Evolutionary conservation across 164 flowering plant genomes (phyloP).

Genomic region (Hamamelis virginiana): DNA sequence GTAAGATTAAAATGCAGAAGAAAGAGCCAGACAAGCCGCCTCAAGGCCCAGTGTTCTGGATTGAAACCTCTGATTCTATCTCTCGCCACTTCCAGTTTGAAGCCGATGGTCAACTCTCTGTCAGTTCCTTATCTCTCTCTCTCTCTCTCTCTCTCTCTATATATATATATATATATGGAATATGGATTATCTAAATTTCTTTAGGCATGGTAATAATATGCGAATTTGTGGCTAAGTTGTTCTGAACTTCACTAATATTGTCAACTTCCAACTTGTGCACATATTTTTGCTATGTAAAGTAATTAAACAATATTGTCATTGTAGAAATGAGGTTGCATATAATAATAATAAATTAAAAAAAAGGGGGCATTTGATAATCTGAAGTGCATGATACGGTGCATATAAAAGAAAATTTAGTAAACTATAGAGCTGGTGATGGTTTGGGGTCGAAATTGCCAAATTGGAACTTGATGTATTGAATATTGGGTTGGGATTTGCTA

Average conservation of each 20-base stretch:
- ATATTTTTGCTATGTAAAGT: too few relatives aligned
- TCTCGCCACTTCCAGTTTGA: slow-evolving; percentile 58
- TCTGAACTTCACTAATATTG: too few relatives aligned
- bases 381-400: not conserved
- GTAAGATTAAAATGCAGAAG: slow-evolving; percentile 43
- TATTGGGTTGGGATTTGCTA: not conserved
- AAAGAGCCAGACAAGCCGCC: slow-evolving; percentile 39
- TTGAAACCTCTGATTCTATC: slow-evolving; percentile 60
- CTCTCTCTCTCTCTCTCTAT: too few relatives aligned
- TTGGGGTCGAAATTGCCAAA: not conserved
- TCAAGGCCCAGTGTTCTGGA: slow-evolving; percentile 56
- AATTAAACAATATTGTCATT: too few relatives aligned
- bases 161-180: too few relatives aligned
- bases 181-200: too few relatives aligned
- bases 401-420: not conserved
- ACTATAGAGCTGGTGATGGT: not conserved
- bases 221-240: too few relatives aligned
- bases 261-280: too few relatives aligned
- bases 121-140: slow-evolving; percentile 26
- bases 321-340: not conserved
- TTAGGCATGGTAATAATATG: too few relatives aligned
- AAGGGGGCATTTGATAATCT: not conserved
- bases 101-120: slow-evolving; percentile 60
- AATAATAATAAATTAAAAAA: not conserved
- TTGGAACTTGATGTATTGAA: not conserved